Conservation (phyloP, 805 yeast genomes). For the Teunomyces barrocoloradensis region DNA sequence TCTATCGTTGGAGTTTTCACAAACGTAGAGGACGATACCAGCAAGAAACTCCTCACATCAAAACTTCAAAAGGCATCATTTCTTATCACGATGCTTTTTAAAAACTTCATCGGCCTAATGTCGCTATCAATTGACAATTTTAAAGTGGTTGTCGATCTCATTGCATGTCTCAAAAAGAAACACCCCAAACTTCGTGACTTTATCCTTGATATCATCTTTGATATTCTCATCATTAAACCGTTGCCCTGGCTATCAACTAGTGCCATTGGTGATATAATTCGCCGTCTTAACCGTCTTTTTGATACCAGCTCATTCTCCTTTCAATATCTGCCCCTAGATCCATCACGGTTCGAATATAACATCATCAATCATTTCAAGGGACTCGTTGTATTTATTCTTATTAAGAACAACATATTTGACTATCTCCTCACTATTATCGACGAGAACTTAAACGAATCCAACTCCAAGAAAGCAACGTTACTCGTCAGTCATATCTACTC, state of each 20-base stretch:
- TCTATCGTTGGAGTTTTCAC: constrained; percentile 69
- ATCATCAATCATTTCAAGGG: constrained; percentile 66
- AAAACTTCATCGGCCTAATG: constrained; percentile 74
- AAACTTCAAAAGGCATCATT: constrained; percentile 60
- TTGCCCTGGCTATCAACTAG: constrained; percentile 48
- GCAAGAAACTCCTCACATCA: constrained; percentile 30
- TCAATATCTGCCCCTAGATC: constrained; percentile 11
- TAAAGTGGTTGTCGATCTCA: constrained; percentile 52
- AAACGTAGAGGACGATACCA: constrained; percentile 21
- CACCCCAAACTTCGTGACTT: constrained; percentile 56
- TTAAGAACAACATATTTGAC: constrained; percentile 51
- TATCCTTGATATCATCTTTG: constrained; percentile 69
- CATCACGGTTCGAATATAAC: constrained; percentile 40
- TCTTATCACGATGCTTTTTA: constrained; percentile 58
- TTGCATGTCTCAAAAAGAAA: constrained; percentile 61
- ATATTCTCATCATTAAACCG: constrained; percentile 58
- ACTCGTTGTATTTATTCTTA: constrained; percentile 52
- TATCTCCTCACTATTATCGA: constrained; percentile 44
- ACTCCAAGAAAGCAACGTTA: constrained; percentile 57
- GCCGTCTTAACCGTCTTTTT: not conserved
- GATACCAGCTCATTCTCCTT: constrained; percentile 7
- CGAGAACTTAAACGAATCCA: constrained; percentile 42
- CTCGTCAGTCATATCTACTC: constrained; percentile 62
- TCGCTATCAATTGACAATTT: constrained; percentile 59
- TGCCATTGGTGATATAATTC: constrained; percentile 19